Evolutionary conservation across 2,329 filamentous ascomycete species (phyloP).

Genomic region (Neurospora sp.): DNA sequence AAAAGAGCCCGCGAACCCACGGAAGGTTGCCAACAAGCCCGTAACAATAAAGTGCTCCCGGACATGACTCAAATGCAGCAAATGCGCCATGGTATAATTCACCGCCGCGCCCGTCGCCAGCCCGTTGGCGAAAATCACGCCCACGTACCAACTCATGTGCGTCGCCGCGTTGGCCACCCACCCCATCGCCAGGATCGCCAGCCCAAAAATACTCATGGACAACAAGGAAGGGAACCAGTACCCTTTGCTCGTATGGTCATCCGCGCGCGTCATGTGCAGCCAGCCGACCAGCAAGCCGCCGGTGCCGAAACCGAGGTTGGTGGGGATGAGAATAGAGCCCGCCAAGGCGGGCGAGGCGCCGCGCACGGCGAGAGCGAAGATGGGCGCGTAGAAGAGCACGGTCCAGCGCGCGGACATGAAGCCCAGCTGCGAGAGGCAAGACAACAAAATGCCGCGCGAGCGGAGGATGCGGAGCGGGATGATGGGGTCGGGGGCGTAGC

Average conservation of each 20-base stretch:
- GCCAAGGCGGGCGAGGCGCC: slow-evolving; percentile 59
- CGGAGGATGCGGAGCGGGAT: slow-evolving; percentile 62
- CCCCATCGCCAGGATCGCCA: slow-evolving; percentile 39
- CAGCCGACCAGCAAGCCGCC: slow-evolving; percentile 66
- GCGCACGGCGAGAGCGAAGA: slow-evolving; percentile 69
- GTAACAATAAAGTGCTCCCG: slow-evolving; percentile 66
- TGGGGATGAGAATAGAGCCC: slow-evolving; percentile 70
- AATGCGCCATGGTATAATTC: slow-evolving; percentile 74
- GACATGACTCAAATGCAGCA: slow-evolving; percentile 60
- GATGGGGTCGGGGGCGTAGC: slow-evolving; percentile 57
- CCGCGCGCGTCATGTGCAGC: slow-evolving; percentile 63
- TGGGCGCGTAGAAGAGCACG: slow-evolving; percentile 70
- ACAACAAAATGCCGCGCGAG: slow-evolving; percentile 61
- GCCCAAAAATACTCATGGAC: slow-evolving; percentile 51
- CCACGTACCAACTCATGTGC: slow-evolving; percentile 43
- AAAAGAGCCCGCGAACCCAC: slow-evolving; percentile 73
- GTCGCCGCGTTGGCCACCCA: slow-evolving; percentile 42
- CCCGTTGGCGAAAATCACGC: slow-evolving; percentile 59
- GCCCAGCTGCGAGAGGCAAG: slow-evolving; percentile 64
- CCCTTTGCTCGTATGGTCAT: slow-evolving; percentile 17
- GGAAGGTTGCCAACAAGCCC: slow-evolving; percentile 67
- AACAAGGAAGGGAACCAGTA: slow-evolving; percentile 60
- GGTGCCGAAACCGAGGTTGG: slow-evolving; percentile 67
- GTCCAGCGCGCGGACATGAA: slow-evolving; percentile 77
- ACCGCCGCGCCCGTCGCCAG: slow-evolving; percentile 61